Evolutionary conservation across 2,329 filamentous ascomycete genomes (phyloP), one percentile per base, ranked within the genome.

Genomic region (Moelleriella libera): DNA sequence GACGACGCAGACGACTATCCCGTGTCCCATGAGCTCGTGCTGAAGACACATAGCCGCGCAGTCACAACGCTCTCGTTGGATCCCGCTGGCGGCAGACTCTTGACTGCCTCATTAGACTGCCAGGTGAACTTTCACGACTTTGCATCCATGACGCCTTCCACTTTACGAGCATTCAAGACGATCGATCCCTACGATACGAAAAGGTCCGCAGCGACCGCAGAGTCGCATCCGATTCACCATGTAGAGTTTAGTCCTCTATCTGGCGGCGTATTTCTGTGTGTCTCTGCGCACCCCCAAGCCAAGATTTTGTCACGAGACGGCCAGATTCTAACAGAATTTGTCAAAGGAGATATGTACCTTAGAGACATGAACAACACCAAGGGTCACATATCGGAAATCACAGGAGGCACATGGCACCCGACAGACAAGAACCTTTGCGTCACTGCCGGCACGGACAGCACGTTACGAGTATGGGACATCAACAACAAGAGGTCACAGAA

Each of bases 261-360:
- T 2, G 87, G 88, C 8, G 76, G 81, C 52, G 80, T 85, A 51
- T 81, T 98, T 50, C 77, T 98, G 34, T 94, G 92, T 55, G 74
- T 97, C 43, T 85, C 88, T 6, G 88, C 90, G 6, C 86, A 90
- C 41, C 83, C 90, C 2, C 90, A 97, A 63, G 87, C 90, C 10
- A 89, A 88, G 63, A 81, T 98, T 29, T 74, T 97, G 62, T 86
- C 80, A 56, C 81, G 92, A 58, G 90, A 98, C 67, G 92, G 92
- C 40, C 87, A 94, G 43, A 74, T 85, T 6, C 57, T 94, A 45
- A 83, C 83, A 1, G 88, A 96, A 59, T 97, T 95, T 54, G 83
- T 88, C 55, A 98, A 98, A 67, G 92, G 92, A 43, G 92, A 98
- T 62, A 97, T 97, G 89, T 98, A 98, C 58, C 68, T 98, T 54